Conservation (phyloP, 768 basidiomycete species). For the Rhizopogon roseolus region DNA sequence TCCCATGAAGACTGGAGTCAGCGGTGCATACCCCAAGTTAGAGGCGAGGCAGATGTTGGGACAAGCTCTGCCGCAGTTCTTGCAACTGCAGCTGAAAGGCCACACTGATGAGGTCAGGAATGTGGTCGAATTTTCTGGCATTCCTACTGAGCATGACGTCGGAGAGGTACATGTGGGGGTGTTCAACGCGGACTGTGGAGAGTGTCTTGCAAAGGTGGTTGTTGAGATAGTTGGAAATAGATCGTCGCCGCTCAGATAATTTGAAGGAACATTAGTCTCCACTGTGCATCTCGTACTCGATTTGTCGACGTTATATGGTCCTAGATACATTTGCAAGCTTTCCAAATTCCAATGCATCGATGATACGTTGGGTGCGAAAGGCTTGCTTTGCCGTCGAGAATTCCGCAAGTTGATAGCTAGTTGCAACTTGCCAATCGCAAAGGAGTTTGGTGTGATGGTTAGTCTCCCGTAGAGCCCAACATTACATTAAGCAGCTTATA, state of each 20-base stretch:
- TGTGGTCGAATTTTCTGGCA: conserved; percentile 52
- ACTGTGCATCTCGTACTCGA: not conserved
- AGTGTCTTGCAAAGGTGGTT: conserved; percentile 49
- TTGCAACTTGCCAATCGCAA: too few species aligned
- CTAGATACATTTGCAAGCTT: too few species aligned
- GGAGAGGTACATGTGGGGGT: conserved; percentile 54
- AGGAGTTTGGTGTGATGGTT: too few species aligned
- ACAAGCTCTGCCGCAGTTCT: conserved; percentile 48
- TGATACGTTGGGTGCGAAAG: too few species aligned
- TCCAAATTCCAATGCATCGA: too few species aligned
- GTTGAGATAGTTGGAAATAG: conserved; percentile 45
- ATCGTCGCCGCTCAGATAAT: conserved; percentile 10
- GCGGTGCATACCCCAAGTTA: conserved; percentile 30
- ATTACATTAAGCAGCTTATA: too few species aligned
- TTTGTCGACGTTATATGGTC: not conserved
- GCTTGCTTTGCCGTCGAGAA: too few species aligned
- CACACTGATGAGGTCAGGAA: conserved; percentile 35
- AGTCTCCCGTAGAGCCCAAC: too few species aligned
- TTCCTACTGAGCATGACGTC: conserved; percentile 43
- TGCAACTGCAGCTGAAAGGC: conserved; percentile 46
- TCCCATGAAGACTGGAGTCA: conserved; percentile 28
- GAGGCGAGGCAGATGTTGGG: conserved; percentile 49
- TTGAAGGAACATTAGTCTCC: conserved; percentile 22
- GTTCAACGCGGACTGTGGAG: conserved; percentile 43
- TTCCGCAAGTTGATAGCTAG: too few species aligned